These are phyloP conservation scores for Podospora pseudoanserina DNA, from an alignment of 495 filamentous ascomycete genomes.

Conservation along the genomic window DNA sequence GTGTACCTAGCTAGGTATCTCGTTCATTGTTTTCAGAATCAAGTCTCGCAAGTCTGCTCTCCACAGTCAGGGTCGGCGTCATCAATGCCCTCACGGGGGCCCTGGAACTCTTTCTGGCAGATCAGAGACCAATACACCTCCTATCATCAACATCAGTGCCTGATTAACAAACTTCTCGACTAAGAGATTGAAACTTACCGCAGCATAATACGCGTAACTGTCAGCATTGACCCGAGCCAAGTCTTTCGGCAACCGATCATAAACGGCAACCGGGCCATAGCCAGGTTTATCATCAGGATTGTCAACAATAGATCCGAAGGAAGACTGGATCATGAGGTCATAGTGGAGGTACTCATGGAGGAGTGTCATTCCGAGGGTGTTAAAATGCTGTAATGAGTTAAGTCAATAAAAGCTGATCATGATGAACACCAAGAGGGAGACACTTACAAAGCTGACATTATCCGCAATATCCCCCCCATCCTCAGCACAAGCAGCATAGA, in stretches of 20 bases:
- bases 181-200: background rate
- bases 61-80: constrained; percentile 1
- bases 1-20: too few species aligned
- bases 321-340: background rate
- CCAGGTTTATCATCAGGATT: background rate
- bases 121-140: background rate
- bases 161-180: background rate
- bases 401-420: too few species aligned
- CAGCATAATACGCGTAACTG: background rate
- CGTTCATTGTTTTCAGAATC: background rate
- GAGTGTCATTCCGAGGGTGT: background rate
- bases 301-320: background rate
- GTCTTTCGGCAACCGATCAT: background rate
- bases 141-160: background rate
- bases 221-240: background rate
- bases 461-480: background rate
- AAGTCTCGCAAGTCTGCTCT: background rate
- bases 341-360: background rate
- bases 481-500: background rate
- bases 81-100: background rate
- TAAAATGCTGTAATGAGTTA: background rate
- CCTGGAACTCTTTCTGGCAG: background rate
- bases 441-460: background rate
- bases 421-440: background rate
- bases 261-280: background rate